Evolutionary conservation across 352 stramenopile species (phyloP).

Genomic region (Phytophthora sansomeana): DNA sequence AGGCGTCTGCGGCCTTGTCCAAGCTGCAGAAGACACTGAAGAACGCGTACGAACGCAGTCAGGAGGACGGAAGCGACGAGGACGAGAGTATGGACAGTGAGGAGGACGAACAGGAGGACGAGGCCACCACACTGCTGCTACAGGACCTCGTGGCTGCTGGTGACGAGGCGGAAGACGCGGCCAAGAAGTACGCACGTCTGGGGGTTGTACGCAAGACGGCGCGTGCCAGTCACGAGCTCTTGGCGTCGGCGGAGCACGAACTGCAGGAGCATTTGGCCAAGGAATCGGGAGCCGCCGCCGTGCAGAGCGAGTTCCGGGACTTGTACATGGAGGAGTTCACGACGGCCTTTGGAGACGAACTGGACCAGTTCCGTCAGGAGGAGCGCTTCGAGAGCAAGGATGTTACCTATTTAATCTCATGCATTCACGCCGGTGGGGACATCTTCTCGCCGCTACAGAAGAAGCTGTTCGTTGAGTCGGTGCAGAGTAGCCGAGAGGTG

Average conservation of each 20-base stretch:
- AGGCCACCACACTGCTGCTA: conserved; percentile 59
- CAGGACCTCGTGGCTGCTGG: conserved; percentile 65
- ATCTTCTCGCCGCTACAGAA: conserved; percentile 86
- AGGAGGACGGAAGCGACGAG: conserved; percentile 33
- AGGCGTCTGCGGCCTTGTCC: conserved; percentile 54
- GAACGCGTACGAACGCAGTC: conserved; percentile 29
- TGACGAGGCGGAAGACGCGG: conserved; percentile 55
- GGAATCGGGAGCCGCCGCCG: conserved; percentile 18
- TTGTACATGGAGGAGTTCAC: conserved; percentile 91
- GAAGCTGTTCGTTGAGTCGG: conserved; percentile 81
- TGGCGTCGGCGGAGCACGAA: conserved; percentile 58
- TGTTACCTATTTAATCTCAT: conserved; percentile 91
- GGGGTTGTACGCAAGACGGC: conserved; percentile 60
- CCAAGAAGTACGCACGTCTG: conserved; percentile 56
- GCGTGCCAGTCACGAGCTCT: conserved; percentile 59
- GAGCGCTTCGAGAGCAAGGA: conserved; percentile 89
- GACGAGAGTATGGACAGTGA: conserved; percentile 53
- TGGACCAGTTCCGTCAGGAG: conserved; percentile 88
- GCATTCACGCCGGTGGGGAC: conserved; percentile 82
- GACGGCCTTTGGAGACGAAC: conserved; percentile 81
- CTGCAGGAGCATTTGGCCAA: conserved; percentile 38
- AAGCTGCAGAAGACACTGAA: conserved; percentile 55
- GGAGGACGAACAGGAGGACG: conserved; percentile 42
- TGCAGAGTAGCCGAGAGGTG: conserved; percentile 29
- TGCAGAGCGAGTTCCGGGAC: conserved; percentile 70